These are phyloP conservation scores for Aotearoamyces nothofagi DNA, from an alignment of 2,329 filamentous ascomycete species.

Conservation along the genomic window DNA sequence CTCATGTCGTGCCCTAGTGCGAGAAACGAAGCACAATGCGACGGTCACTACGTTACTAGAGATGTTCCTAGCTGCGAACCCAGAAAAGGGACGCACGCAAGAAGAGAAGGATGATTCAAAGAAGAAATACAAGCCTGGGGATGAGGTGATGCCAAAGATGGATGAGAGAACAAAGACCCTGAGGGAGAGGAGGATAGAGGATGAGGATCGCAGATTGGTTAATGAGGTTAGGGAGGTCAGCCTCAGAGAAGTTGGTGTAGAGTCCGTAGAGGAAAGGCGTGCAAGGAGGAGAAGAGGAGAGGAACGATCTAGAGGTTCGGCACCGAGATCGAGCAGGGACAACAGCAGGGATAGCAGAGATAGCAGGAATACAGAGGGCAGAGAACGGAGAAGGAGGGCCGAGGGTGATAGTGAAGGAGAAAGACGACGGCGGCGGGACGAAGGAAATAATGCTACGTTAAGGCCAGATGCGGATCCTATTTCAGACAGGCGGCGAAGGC, in stretches of 20 bases:
- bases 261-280: constrained; percentile 13
- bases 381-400: constrained; percentile 7
- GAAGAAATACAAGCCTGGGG: constrained; percentile 64
- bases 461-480: constrained; percentile 16
- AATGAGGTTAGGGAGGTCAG: constrained; percentile 61
- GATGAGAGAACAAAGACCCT: constrained; percentile 32
- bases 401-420: constrained; percentile 4
- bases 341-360: constrained; percentile 14
- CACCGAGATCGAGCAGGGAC: constrained; percentile 19
- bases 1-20: constrained; percentile 74
- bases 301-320: constrained; percentile 11
- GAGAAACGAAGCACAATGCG: constrained; percentile 80
- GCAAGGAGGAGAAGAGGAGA: constrained; percentile 17
- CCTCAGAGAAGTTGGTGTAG: constrained; percentile 48
- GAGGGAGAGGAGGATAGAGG: constrained; percentile 38
- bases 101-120: constrained; percentile 66
- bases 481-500: constrained; percentile 10
- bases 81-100: constrained; percentile 51
- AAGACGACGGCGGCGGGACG: constrained; percentile 16
- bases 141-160: constrained; percentile 58
- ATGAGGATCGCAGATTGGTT: constrained; percentile 54
- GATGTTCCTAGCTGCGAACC: constrained; percentile 71
- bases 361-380: constrained; percentile 12
- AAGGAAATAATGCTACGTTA: constrained; percentile 12
- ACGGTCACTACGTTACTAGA: constrained; percentile 81